Evolutionary conservation across 352 stramenopile genomes (phyloP), one percentile per base, ranked within the genome.

Genomic region (Blastocystis sp.): DNA sequence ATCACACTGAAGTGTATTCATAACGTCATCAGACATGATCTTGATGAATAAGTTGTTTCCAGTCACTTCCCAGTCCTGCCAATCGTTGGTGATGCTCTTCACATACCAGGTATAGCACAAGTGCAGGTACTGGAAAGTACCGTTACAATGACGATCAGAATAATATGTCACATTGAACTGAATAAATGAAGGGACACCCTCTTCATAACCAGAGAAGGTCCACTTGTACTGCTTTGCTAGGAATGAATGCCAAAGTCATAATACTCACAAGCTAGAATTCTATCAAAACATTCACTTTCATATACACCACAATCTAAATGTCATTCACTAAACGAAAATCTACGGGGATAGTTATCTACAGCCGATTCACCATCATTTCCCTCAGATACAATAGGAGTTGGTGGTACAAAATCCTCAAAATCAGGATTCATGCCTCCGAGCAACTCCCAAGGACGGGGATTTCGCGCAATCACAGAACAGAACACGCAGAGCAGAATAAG

Each of bases 31-130:
- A 3, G 69, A 81, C 20, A 81, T 45, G 43, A 81, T 41, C 69
- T 81, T 81, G 20, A 81, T 81, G 43, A 81, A 81, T 3, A 81
- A 53, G 54, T 81, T 81, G 16, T 81, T 81, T 20, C 69, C 69
- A 4, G 69, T 64, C 20, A 81, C 69, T 53, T 81, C 69, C 69
- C 69, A 81, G 43, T 81, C 69, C 54, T 81, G 34, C 69, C 69
- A 81, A 45, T 81, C 64, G 69, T 81, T 81, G 11, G 69, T 65
- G 24, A 81, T 81, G 54, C 69, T 81, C 26, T 54, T 81, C 3
- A 81, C 69, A 62, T 37, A 81, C 69, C 69, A 81, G 1, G 69
- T 81, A 18, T 81, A 81, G 45, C 69, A 65, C 69, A 81, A 18
- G 8, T 81, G 69, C 11, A 81, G 41, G 16, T 65, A 41, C 30